phyloP scores from a whole-genome alignment of 306 rosid species.

The Carpinus viminea region DNA sequence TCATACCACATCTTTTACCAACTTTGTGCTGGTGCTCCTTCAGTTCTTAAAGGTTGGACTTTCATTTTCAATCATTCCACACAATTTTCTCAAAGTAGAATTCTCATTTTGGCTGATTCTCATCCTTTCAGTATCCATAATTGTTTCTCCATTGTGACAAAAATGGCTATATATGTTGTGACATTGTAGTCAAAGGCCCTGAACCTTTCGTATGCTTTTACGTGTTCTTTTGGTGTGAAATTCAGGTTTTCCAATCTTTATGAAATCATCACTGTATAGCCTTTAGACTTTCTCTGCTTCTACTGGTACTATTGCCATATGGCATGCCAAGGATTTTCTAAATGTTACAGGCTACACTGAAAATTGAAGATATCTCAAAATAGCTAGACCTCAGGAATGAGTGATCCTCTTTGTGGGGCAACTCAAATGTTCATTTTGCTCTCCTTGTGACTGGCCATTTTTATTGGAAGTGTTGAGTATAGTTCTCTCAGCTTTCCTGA shows the following conservation, averaged over 20 bases:
- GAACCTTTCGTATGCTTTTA: background rate
- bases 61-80: constrained; percentile 5
- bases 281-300: constrained; percentile 2
- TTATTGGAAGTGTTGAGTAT: background rate
- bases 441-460: background rate
- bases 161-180: background rate
- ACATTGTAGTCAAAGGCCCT: background rate
- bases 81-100: constrained; percentile 2
- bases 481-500: background rate
- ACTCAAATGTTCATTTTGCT: background rate
- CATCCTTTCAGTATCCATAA: background rate
- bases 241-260: background rate
- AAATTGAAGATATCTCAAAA: background rate
- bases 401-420: background rate
- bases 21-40: constrained; percentile 88
- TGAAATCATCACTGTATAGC: background rate
- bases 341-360: constrained; percentile 1
- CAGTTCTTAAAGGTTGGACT: constrained; percentile 68
- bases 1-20: constrained; percentile 93
- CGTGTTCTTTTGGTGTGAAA: background rate
- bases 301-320: background rate
- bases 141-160: background rate
- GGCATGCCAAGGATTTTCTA: constrained; percentile 5
- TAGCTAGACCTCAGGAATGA: constrained; percentile 3
- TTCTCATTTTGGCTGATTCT: constrained; percentile 2